phyloP scores from a whole-genome alignment of 2,329 filamentous ascomycete species.

The Ascochyta lentis region DNA sequence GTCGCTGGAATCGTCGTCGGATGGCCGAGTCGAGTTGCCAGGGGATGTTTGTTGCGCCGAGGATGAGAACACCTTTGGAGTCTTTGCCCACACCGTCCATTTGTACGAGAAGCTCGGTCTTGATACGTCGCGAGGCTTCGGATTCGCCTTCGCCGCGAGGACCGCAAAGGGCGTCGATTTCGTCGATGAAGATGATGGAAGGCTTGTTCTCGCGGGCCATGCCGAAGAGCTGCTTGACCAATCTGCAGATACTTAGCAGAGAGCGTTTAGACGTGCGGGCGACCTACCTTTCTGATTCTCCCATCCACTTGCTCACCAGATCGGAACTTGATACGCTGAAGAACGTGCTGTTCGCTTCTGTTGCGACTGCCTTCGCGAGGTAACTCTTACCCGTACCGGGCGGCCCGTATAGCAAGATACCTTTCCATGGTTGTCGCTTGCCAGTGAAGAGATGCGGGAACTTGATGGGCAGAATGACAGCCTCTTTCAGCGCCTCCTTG shows the following conservation, averaged over 20 bases:
- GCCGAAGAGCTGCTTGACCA: slow-evolving; percentile 95
- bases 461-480: slow-evolving; percentile 96
- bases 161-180: slow-evolving; percentile 95
- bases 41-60: slow-evolving; percentile 97
- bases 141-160: slow-evolving; percentile 94
- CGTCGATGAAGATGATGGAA: slow-evolving; percentile 98
- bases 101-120: slow-evolving; percentile 96
- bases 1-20: slow-evolving; percentile 90
- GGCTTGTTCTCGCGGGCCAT: slow-evolving; percentile 99
- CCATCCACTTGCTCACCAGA: slow-evolving; percentile 99
- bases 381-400: slow-evolving; percentile 98
- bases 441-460: slow-evolving; percentile 96
- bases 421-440: slow-evolving; percentile 97
- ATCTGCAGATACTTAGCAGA: slow-evolving; percentile 56
- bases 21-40: slow-evolving; percentile 99
- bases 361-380: slow-evolving; percentile 94
- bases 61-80: slow-evolving; percentile 88
- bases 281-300: slow-evolving; percentile 89
- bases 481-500: slow-evolving; percentile 97
- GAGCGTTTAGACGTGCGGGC: not conserved
- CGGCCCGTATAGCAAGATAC: slow-evolving; percentile 93
- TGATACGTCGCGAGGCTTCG: slow-evolving; percentile 95
- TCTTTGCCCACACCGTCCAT: slow-evolving; percentile 99
- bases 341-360: slow-evolving; percentile 98
- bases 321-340: slow-evolving; percentile 98